Percentiles rank a stretch among this genome's conserved stretches.
Evolutionary conservation across 2,329 filamentous ascomycete genomes (phyloP).

Genomic region (Conoideocrella luteorostrata): DNA sequence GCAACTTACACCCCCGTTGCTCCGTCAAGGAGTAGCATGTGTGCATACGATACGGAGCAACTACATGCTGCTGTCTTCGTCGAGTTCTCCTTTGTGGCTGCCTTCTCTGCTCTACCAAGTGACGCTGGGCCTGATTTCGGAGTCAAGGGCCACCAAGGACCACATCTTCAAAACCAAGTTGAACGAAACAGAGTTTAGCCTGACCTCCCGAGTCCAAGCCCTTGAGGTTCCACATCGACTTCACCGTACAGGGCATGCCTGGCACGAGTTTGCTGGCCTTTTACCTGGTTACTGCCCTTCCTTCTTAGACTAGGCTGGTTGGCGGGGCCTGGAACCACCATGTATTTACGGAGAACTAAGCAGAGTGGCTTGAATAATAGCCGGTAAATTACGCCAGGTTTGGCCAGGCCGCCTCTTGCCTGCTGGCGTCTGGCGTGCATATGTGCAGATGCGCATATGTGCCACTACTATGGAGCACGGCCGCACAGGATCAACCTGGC

Average conservation of each 20-base stretch:
- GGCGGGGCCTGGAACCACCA: conserved; percentile 1
- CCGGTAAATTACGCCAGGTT: not conserved
- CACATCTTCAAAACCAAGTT: not conserved
- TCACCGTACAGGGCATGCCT: not conserved
- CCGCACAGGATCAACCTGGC: too few relatives aligned
- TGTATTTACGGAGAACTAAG: too few relatives aligned
- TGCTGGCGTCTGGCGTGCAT: too few relatives aligned
- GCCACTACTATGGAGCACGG: too few relatives aligned
- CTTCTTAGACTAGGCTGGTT: not conserved
- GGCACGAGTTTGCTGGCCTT: not conserved
- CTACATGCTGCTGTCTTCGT: too few relatives aligned
- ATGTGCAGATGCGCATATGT: too few relatives aligned
- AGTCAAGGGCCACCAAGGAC: not conserved
- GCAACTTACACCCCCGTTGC: too few relatives aligned
- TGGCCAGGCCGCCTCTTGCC: too few relatives aligned
- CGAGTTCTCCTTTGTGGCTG: too few relatives aligned
- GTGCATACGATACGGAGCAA: too few relatives aligned
- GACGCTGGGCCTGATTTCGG: not conserved
- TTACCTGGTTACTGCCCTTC: not conserved
- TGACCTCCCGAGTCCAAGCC: conserved; percentile 12
- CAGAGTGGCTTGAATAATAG: not conserved
- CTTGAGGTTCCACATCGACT: not conserved
- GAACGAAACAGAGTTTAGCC: conserved; percentile 12
- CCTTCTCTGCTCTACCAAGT: too few relatives aligned
- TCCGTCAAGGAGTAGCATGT: too few relatives aligned